Evolutionary conservation across 1,284 basidiomycete genomes (phyloP).

Genomic region (Trichosporon faecale): DNA sequence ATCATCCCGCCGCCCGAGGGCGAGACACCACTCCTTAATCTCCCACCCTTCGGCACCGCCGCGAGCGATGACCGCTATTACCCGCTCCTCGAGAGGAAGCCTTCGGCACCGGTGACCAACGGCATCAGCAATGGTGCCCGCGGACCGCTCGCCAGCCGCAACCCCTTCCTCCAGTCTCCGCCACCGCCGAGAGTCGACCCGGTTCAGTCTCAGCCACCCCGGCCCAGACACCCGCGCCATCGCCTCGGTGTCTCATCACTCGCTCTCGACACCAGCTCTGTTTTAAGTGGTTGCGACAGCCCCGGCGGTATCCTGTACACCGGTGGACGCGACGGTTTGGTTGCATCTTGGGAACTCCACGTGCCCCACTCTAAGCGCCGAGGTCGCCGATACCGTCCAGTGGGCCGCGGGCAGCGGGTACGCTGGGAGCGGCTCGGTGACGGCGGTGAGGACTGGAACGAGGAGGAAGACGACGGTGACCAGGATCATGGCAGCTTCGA

Average conservation of each 20-base stretch:
- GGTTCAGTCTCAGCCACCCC: constrained; percentile 21
- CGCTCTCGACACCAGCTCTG: constrained; percentile 79
- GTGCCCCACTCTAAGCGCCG: constrained; percentile 60
- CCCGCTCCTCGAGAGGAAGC: constrained; percentile 60
- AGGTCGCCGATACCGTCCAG: constrained; percentile 48
- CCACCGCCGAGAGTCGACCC: constrained; percentile 3
- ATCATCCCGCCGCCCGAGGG: constrained; percentile 71
- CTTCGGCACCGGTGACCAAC: constrained; percentile 20
- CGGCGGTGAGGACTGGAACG: constrained; percentile 60
- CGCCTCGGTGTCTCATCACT: constrained; percentile 81
- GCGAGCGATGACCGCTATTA: constrained; percentile 52
- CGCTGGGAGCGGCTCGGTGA: constrained; percentile 47
- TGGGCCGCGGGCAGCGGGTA: constrained; percentile 32
- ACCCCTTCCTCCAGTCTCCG: constrained; percentile 20
- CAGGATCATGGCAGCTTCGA: constrained; percentile 13
- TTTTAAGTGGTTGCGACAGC: constrained; percentile 59
- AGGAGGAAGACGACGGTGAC: constrained; percentile 57
- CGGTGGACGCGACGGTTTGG: constrained; percentile 85
- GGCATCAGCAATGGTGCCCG: constrained; percentile 24
- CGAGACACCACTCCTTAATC: constrained; percentile 57
- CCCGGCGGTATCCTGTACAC: constrained; percentile 92
- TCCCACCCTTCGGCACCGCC: constrained; percentile 64
- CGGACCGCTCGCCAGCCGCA: constrained; percentile 34
- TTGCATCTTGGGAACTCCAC: constrained; percentile 86
- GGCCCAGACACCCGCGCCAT: constrained; percentile 66